Conservation (phyloP, 148 eudicot species). For the Persicaria tinctoria region DNA sequence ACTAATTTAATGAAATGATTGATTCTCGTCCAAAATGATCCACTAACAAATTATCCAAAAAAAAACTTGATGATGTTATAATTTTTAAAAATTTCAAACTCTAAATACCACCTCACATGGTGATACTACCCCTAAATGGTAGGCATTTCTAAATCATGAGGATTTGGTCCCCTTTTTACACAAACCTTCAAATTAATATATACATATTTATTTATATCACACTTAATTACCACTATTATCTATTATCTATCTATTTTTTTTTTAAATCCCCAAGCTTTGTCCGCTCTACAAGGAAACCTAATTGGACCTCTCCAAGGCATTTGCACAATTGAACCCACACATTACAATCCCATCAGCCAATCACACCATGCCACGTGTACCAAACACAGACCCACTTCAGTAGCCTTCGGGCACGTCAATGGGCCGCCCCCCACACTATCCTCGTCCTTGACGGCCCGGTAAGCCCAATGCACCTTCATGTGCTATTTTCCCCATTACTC, state of each 20-base stretch:
- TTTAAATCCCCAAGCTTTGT: background rate
- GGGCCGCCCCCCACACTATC: slow-evolving; percentile 7
- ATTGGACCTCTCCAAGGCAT: background rate
- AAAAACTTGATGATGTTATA: background rate
- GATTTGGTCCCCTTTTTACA: background rate
- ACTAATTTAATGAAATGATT: too few species aligned
- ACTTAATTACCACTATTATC: background rate
- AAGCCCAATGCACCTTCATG: slow-evolving; percentile 7
- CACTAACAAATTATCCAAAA: too few species aligned
- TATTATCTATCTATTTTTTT: background rate
- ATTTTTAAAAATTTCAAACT: background rate
- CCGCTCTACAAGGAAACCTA: background rate
- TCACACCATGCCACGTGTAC: background rate
- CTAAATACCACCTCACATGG: background rate
- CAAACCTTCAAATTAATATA: background rate
- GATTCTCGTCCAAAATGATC: too few species aligned
- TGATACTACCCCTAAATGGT: background rate
- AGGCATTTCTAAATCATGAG: background rate
- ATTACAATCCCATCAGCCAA: background rate
- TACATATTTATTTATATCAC: background rate
- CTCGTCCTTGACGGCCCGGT: slow-evolving; percentile 9
- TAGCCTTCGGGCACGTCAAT: slow-evolving; percentile 8
- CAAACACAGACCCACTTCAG: slow-evolving; percentile 5
- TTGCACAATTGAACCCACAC: background rate
- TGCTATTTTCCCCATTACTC: background rate